phyloP scores from a whole-genome alignment of 2,329 filamentous ascomycete species.

The Cladosporium velox region DNA sequence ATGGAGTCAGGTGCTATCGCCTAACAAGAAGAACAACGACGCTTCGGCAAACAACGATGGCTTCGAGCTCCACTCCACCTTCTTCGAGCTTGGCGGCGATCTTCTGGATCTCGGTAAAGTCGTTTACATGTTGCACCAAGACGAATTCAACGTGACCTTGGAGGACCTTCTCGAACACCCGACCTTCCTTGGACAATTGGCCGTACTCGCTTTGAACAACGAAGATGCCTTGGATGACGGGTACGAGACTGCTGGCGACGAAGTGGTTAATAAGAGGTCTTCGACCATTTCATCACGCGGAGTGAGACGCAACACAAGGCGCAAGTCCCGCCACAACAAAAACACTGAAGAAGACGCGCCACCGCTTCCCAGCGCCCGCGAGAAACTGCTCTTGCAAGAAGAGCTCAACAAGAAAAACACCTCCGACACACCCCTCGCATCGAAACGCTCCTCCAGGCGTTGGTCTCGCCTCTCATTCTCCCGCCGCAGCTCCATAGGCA shows the following conservation, averaged over 20 bases:
- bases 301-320: slow-evolving; percentile 14
- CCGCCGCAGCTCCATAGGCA: slow-evolving; percentile 14
- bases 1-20: slow-evolving; percentile 5
- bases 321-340: slow-evolving; percentile 18
- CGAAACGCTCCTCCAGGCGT: slow-evolving; percentile 14
- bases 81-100: slow-evolving; percentile 19
- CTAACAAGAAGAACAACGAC: slow-evolving; percentile 9
- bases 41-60: background rate
- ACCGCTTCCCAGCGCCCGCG: slow-evolving; percentile 3
- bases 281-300: slow-evolving; percentile 14
- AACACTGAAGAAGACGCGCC: slow-evolving; percentile 8
- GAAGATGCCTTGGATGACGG: slow-evolving; percentile 12
- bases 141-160: slow-evolving; percentile 14
- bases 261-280: background rate
- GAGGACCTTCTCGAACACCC: slow-evolving; percentile 19
- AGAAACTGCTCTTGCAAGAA: background rate
- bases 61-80: slow-evolving; percentile 17
- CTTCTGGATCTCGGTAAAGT: slow-evolving; percentile 13
- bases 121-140: slow-evolving; percentile 20
- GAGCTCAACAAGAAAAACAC: slow-evolving; percentile 12
- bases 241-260: slow-evolving; percentile 6
- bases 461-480: slow-evolving; percentile 18
- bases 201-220: slow-evolving; percentile 10
- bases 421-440: slow-evolving; percentile 1
- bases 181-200: slow-evolving; percentile 15